Evolutionary conservation across 139 green algal genomes (phyloP), one percentile per base, ranked within the genome.

Genomic region (Micromonas commoda): DNA sequence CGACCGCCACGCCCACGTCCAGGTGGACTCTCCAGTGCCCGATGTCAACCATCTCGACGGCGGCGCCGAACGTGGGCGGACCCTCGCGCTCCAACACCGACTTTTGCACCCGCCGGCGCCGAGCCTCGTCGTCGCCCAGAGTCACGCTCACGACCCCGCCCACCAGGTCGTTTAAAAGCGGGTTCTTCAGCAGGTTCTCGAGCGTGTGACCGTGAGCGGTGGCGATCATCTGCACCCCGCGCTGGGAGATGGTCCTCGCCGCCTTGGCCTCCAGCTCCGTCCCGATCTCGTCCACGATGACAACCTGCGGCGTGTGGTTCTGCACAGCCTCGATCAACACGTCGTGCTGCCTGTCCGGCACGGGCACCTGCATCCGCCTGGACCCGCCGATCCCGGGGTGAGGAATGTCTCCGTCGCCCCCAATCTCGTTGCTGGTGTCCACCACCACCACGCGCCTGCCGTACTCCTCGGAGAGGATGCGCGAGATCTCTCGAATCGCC

Each of bases 351-450:
- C 68, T 31, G 45, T 78, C 75, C 2, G 84, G 78, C 1, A 54
- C 31, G 29, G 83, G 67, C 19, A 89, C 85, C 66, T 86, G 83
- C 85, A 89, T 87, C 60, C 85, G 75, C 23, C 85, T 35, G 0
- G 85, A 81, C 19, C 69, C 31, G 5, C 85, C 85, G 6, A 89
- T 76, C 34, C 77, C 83, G 1, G 64, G 67, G 77, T 97, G 92
- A 0, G 91, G 87, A 1, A 95, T 80, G 82, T 94, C 87, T 1
- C 89, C 92, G 76, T 97, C 92, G 6, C 92, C 92, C 0, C 85
- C 94, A 60, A 98, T 96, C 86, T 98, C 94, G 57, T 98, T 98
- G 57, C 76, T 89, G 0, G 93, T 97, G 85, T 98, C 94, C 31
- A 98, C 91, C 5, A 97, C 83, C 6, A 97, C 84, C 20, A 96